Percentiles rank a stretch among this genome's conserved stretches.
Conservation (phyloP, 2,329 filamentous ascomycete genomes). For the Aspergillaceae sp. region DNA sequence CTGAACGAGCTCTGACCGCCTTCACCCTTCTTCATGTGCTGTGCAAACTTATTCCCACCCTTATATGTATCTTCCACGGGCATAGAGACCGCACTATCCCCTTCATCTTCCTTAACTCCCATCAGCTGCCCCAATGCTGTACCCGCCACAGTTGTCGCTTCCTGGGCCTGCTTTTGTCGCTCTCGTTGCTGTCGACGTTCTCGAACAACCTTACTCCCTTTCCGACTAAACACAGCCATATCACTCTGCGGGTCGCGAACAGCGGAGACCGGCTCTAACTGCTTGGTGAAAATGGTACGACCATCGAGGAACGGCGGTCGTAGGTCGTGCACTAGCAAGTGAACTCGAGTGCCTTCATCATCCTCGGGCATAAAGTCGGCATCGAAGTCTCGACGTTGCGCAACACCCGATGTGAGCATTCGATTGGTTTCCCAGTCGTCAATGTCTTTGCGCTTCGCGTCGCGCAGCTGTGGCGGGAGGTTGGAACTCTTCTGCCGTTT, state of each 20-base stretch:
- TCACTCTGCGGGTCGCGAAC: constrained; percentile 92
- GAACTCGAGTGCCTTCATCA: constrained; percentile 78
- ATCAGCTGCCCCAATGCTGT: constrained; percentile 91
- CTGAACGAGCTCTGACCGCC: constrained; percentile 82
- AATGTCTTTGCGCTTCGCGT: constrained; percentile 73
- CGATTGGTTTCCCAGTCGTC: constrained; percentile 98
- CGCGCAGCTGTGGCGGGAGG: constrained; percentile 27
- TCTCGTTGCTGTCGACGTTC: constrained; percentile 89
- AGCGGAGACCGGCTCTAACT: constrained; percentile 87
- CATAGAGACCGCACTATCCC: constrained; percentile 73
- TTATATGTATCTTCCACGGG: constrained; percentile 63
- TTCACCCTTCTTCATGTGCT: constrained; percentile 80
- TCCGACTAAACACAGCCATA: constrained; percentile 95
- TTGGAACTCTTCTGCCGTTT: constrained; percentile 33
- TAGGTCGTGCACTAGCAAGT: constrained; percentile 86
- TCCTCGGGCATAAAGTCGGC: constrained; percentile 76
- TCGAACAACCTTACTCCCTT: constrained; percentile 86
- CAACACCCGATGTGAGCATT: constrained; percentile 93
- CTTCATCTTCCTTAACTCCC: constrained; percentile 84
- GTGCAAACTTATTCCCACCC: constrained; percentile 68
- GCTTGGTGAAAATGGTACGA: constrained; percentile 92
- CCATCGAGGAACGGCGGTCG: constrained; percentile 92
- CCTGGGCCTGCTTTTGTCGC: constrained; percentile 84
- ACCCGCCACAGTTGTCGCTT: constrained; percentile 86
- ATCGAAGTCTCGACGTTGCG: constrained; percentile 74